These are phyloP conservation scores for Hevea brasiliensis DNA, from an alignment of 345 rosid species.

Conservation along the genomic window DNA sequence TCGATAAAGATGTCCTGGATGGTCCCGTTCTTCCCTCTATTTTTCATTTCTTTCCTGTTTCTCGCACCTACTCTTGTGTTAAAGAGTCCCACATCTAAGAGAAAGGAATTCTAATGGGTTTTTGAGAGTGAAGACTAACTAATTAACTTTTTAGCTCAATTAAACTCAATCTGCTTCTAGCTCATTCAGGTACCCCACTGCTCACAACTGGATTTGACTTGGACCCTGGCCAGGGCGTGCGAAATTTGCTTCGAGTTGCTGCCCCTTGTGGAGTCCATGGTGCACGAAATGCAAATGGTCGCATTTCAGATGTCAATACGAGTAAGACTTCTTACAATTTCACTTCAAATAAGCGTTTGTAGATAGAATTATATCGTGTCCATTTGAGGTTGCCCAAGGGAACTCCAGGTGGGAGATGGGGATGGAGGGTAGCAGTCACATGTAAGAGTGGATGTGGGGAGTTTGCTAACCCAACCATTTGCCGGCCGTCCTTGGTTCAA, in stretches of 20 bases:
- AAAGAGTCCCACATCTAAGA: no score
- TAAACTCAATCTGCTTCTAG: slow-evolving; percentile 64
- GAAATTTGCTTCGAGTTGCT: slow-evolving; percentile 67
- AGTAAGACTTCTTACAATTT: slow-evolving; percentile 36
- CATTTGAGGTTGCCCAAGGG: slow-evolving; percentile 69
- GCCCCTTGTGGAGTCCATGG: slow-evolving; percentile 62
- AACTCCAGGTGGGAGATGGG: slow-evolving; percentile 82
- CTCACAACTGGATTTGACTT: slow-evolving; percentile 67
- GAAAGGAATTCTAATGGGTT: no score
- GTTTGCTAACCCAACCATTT: slow-evolving; percentile 81
- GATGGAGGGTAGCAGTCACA: slow-evolving; percentile 51
- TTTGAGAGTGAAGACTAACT: no score
- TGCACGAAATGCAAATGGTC: slow-evolving; percentile 77
- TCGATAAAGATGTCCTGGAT: background rate
- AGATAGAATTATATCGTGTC: no score
- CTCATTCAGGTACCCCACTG: slow-evolving; percentile 76
- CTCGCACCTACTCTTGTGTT: slow-evolving; percentile 37
- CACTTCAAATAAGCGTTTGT: no score
- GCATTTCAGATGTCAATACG: slow-evolving; percentile 59
- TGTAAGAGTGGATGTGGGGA: slow-evolving; percentile 89
- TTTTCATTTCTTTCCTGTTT: slow-evolving; percentile 37
- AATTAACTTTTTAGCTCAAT: no score
- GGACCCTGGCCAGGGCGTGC: slow-evolving; percentile 57
- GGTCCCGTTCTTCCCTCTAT: slow-evolving; percentile 17
- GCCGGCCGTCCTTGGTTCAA: slow-evolving; percentile 66